Conservation (phyloP, 1,284 basidiomycete species). For the Cryptococcus sp. region DNA sequence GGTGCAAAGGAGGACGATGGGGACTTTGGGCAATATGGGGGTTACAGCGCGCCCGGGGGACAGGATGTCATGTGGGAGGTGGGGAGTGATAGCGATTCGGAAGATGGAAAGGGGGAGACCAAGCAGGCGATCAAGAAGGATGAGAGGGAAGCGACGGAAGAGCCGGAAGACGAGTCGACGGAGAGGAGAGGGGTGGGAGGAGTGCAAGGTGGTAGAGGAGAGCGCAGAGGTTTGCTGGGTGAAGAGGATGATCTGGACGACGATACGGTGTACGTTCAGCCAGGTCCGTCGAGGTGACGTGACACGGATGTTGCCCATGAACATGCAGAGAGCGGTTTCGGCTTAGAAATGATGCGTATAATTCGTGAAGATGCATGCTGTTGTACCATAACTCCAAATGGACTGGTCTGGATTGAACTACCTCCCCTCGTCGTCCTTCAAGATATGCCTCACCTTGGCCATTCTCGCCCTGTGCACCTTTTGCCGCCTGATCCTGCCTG, state of each 20-base stretch:
- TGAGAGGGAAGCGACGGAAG: not conserved
- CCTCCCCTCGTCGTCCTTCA: too few species aligned
- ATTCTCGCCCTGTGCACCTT: too few species aligned
- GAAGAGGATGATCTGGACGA: constrained; percentile 25
- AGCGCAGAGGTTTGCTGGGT: constrained; percentile 32
- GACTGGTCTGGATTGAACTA: too few species aligned
- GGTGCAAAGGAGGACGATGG: constrained; percentile 3
- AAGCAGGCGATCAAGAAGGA: constrained; percentile 3
- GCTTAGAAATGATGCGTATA: not conserved
- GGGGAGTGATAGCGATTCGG: constrained; percentile 33
- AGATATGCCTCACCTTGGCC: too few species aligned
- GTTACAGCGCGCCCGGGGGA: constrained; percentile 3
- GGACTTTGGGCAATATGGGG: too few species aligned
- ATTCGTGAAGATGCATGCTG: not conserved
- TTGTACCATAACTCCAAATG: not conserved
- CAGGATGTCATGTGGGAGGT: constrained; percentile 39
- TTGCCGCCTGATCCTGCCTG: too few species aligned
- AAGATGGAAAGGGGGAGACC: constrained; percentile 26
- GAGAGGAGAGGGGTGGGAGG: constrained; percentile 16
- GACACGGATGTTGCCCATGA: not conserved
- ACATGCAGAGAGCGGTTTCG: not conserved
- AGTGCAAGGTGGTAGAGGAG: constrained; percentile 21
- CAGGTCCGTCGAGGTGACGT: constrained; percentile 18
- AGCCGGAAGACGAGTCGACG: constrained; percentile 1
- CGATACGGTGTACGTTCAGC: constrained; percentile 9